A percentile compares a stretch with the other conserved stretches of the same genome.
These are phyloP conservation scores for Solanum commersonii DNA, from an alignment of 257 asterid genomes.

Conservation along the genomic window DNA sequence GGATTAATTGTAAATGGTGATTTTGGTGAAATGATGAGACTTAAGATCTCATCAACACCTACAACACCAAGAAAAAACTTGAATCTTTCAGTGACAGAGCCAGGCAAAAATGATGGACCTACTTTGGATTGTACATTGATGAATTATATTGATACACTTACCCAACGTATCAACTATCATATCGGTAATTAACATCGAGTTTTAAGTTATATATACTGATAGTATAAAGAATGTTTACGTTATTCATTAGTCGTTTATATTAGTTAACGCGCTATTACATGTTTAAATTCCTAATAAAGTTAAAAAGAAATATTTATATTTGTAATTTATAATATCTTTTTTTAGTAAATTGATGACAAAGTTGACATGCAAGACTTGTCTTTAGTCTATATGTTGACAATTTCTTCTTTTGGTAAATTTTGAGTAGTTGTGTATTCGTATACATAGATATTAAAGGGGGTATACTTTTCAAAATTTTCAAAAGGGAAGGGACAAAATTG, in stretches of 20 bases:
- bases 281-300: not conserved
- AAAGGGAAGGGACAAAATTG: not conserved
- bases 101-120: not conserved
- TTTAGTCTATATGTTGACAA: not conserved
- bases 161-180: constrained; percentile 4
- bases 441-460: not conserved
- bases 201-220: not conserved
- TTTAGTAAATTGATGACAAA: not conserved
- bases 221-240: not conserved
- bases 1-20: not conserved
- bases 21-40: not conserved
- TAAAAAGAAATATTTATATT: too few relatives aligned
- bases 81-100: not conserved
- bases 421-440: not conserved
- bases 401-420: not conserved
- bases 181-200: not conserved
- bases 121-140: not conserved
- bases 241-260: too few relatives aligned
- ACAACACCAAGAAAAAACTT: constrained; percentile 2
- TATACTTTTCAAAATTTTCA: not conserved
- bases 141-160: constrained; percentile 1
- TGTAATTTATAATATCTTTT: not conserved
- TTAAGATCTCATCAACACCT: not conserved
- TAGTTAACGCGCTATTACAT: not conserved
- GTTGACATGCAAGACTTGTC: not conserved